phyloP scores from a whole-genome alignment of 2,329 filamentous ascomycete species.

The Botrytis pseudocinerea region DNA sequence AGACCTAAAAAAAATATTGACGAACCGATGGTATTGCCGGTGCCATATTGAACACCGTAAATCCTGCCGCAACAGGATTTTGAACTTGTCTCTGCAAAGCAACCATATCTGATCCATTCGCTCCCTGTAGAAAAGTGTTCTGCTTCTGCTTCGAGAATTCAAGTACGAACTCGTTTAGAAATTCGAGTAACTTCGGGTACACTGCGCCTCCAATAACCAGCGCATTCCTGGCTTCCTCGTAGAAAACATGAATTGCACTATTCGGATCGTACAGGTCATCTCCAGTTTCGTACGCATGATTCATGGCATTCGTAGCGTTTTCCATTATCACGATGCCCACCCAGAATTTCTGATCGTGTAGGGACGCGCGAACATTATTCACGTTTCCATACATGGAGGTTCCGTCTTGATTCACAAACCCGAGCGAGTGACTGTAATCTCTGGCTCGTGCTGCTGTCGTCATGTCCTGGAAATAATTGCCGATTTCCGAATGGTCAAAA shows the following conservation, averaged over 20 bases:
- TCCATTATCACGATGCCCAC: conserved; percentile 27
- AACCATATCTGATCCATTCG: conserved; percentile 19
- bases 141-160: conserved; percentile 30
- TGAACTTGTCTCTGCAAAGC: conserved; percentile 27
- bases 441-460: conserved; percentile 18
- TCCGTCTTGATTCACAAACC: conserved; percentile 27
- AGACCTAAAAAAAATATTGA: background rate
- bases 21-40: conserved; percentile 25
- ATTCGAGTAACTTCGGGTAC: conserved; percentile 25
- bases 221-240: conserved; percentile 29
- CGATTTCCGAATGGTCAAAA: conserved; percentile 30
- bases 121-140: conserved; percentile 8
- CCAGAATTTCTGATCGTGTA: conserved; percentile 30
- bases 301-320: conserved; percentile 31
- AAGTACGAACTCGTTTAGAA: conserved; percentile 27
- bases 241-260: conserved; percentile 26
- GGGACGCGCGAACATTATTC: conserved; percentile 16
- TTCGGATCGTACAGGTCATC: conserved; percentile 27
- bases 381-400: conserved; percentile 24
- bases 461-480: conserved; percentile 27
- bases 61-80: conserved; percentile 25
- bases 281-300: conserved; percentile 26
- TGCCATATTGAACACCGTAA: conserved; percentile 26
- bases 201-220: conserved; percentile 25
- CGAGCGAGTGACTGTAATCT: conserved; percentile 25